These are phyloP conservation scores for Ceratocystis colombiana DNA, from an alignment of 2,329 filamentous ascomycete genomes.

Conservation along the genomic window DNA sequence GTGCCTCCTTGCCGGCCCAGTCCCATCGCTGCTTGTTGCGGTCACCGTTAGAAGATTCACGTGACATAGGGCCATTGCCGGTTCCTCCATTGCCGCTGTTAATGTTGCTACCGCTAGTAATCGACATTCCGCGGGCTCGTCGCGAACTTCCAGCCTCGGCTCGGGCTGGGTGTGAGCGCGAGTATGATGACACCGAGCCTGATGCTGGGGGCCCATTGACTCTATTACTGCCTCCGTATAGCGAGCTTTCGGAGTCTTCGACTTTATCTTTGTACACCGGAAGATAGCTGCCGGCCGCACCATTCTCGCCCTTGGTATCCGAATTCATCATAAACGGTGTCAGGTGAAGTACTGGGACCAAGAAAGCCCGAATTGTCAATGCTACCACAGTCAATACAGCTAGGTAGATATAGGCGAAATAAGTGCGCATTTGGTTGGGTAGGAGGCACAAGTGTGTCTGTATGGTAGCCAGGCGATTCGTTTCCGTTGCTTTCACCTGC, in stretches of 20 bases:
- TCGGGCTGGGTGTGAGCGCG: conserved; percentile 19
- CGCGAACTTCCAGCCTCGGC: conserved; percentile 28
- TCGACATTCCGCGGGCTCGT: conserved; percentile 16
- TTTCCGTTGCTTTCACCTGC: conserved; percentile 9
- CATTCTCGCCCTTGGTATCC: conserved; percentile 29
- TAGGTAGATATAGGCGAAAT: conserved; percentile 64
- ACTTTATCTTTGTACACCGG: conserved; percentile 45
- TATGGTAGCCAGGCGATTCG: conserved; percentile 47
- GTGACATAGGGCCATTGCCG: neutral
- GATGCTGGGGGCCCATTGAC: conserved; percentile 23
- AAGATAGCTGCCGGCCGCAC: conserved; percentile 31
- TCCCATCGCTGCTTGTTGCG: conserved; percentile 32
- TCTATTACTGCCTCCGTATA: conserved; percentile 28
- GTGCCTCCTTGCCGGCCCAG: conserved; percentile 37
- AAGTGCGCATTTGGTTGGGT: conserved; percentile 76
- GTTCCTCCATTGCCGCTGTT: conserved; percentile 26
- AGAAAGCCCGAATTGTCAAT: conserved; percentile 45
- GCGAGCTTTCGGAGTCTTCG: conserved; percentile 38
- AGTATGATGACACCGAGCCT: conserved; percentile 27
- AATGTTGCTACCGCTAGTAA: conserved; percentile 24
- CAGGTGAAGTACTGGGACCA: conserved; percentile 47
- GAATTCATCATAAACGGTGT: conserved; percentile 42
- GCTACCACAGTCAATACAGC: conserved; percentile 44
- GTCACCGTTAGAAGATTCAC: conserved; percentile 27
- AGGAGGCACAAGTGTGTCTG: conserved; percentile 86